A percentile compares a stretch with the other conserved stretches of the same genome.
Evolutionary conservation across 2,329 filamentous ascomycete genomes (phyloP).

Genomic region (Pseudogymnoascus sp.): DNA sequence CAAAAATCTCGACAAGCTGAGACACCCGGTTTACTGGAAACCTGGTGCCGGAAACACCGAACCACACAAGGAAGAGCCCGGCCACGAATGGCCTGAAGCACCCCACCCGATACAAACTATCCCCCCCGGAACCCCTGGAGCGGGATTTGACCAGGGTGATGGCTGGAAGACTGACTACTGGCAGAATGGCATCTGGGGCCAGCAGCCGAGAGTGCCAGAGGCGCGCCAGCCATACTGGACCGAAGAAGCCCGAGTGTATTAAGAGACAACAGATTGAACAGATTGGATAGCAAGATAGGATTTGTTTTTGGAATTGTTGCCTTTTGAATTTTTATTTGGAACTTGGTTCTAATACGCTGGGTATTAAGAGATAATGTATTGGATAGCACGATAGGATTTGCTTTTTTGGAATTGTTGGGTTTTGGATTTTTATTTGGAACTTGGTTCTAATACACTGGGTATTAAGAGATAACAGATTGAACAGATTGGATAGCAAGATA

Average conservation of each 20-base stretch:
- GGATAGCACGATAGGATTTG: not conserved
- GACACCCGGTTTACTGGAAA: not conserved
- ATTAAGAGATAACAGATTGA: too few relatives aligned
- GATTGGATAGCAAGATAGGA: too few relatives aligned
- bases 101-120: too few relatives aligned
- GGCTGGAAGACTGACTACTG: constrained; percentile 1
- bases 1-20: not conserved
- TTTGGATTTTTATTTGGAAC: not conserved
- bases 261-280: not conserved
- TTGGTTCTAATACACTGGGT: too few relatives aligned
- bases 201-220: not conserved
- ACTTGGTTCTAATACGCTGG: not conserved
- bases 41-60: not conserved
- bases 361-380: too few relatives aligned
- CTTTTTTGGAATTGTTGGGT: not conserved
- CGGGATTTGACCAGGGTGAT: not conserved
- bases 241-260: not conserved
- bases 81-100: not conserved
- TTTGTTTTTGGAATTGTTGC: not conserved
- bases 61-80: not conserved
- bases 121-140: too few relatives aligned
- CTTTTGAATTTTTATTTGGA: not conserved
- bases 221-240: not conserved
- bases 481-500: too few relatives aligned
- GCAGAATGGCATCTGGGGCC: not conserved